Evolutionary conservation across 495 filamentous ascomycete genomes (phyloP).

Genomic region (Paragyromitra xinjiangensis): DNA sequence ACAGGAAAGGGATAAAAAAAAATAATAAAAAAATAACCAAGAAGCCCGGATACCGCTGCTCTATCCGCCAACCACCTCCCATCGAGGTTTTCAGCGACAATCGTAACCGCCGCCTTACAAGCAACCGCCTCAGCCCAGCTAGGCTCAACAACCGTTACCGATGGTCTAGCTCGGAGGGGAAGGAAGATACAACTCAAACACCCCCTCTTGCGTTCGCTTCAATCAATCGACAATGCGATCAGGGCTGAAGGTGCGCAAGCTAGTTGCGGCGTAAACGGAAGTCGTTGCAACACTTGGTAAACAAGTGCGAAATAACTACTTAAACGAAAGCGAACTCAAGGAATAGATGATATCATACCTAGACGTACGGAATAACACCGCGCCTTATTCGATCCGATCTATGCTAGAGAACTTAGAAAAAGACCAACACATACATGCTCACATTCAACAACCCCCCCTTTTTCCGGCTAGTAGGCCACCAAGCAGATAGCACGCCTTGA

Average conservation of each 20-base stretch:
- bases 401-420: slow-evolving; percentile 8
- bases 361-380: not conserved
- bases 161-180: not conserved
- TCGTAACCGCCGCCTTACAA: slow-evolving; percentile 30
- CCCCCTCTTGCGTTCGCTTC: slow-evolving; percentile 19
- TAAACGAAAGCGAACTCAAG: not conserved
- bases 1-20: not conserved
- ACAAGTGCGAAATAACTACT: not conserved
- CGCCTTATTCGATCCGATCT: slow-evolving; percentile 32
- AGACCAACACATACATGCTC: slow-evolving; percentile 44
- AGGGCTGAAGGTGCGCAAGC: slow-evolving; percentile 17
- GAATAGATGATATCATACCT: slow-evolving; percentile 21
- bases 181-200: slow-evolving; percentile 16
- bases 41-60: slow-evolving; percentile 16
- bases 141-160: slow-evolving; percentile 20
- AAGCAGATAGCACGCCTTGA: not conserved
- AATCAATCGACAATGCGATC: slow-evolving; percentile 22
- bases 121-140: slow-evolving; percentile 14
- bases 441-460: not conserved
- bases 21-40: not conserved
- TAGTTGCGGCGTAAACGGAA: not conserved
- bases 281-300: not conserved
- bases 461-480: slow-evolving; percentile 1
- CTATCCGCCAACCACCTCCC: not conserved
- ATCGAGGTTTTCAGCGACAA: slow-evolving; percentile 45